These are phyloP conservation scores for Cupressus sempervirens DNA, from an alignment of 75 land plant species.

Conservation along the genomic window DNA sequence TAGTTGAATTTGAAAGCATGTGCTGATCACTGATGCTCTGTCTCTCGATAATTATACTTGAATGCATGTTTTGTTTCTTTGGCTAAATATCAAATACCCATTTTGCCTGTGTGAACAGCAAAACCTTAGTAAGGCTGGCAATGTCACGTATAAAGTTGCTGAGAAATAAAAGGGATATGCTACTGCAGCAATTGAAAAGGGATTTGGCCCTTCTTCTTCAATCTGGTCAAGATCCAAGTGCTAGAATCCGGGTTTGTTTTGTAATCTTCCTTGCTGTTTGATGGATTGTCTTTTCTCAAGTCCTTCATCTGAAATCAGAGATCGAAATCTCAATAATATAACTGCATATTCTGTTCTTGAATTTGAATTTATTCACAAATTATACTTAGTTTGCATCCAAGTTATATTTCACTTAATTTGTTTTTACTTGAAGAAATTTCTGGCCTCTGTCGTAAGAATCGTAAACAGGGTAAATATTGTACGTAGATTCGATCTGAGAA, in stretches of 20 bases:
- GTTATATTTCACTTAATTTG: no score
- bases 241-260: constrained; percentile 59
- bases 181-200: constrained; percentile 65
- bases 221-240: constrained; percentile 76
- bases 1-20: not conserved
- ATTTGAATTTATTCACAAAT: not conserved
- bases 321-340: not conserved
- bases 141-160: constrained; percentile 81
- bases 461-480: not conserved
- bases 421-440: not conserved
- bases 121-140: constrained; percentile 65
- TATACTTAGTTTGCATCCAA: not conserved
- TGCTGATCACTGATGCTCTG: not conserved
- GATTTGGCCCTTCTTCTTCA: constrained; percentile 74
- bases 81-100: not conserved
- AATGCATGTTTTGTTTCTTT: not conserved
- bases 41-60: not conserved
- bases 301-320: not conserved
- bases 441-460: not conserved
- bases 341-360: not conserved
- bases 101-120: constrained; percentile 25
- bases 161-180: constrained; percentile 68
- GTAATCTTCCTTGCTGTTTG: not conserved
- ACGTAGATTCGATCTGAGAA: not conserved
- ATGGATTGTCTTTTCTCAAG: not conserved